Evolutionary conservation across 768 basidiomycete species (phyloP).

Genomic region (Leccinum variicolor): DNA sequence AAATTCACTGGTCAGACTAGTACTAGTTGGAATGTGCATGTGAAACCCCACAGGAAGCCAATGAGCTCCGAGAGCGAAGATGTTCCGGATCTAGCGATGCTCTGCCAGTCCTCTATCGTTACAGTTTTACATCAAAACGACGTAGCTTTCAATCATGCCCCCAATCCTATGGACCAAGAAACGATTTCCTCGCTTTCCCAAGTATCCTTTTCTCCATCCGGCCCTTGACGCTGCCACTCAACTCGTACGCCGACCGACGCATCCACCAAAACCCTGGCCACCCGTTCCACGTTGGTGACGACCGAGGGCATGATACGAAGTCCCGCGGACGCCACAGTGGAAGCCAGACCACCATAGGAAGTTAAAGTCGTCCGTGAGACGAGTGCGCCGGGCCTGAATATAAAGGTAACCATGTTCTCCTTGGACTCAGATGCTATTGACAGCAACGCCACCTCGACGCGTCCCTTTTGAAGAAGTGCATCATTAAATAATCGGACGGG

Average conservation of each 20-base stretch:
- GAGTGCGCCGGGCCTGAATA: conserved; percentile 21
- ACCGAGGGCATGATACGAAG: conserved; percentile 21
- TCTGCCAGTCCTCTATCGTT: background rate
- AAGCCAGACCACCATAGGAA: conserved; percentile 17
- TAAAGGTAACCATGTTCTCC: conserved; percentile 10
- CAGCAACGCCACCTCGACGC: conserved; percentile 18
- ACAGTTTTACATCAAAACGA: background rate
- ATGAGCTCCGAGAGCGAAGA: background rate
- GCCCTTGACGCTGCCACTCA: conserved; percentile 22
- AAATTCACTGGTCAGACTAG: background rate
- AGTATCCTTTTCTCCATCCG: conserved; percentile 15
- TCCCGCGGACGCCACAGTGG: conserved; percentile 16
- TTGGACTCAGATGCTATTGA: conserved; percentile 13
- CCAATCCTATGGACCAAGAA: conserved; percentile 21
- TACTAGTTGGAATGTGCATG: background rate
- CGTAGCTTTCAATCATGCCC: conserved; percentile 10
- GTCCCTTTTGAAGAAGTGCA: conserved; percentile 12
- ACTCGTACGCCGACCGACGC: conserved; percentile 25
- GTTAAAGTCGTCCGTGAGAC: conserved; percentile 10
- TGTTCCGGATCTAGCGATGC: background rate
- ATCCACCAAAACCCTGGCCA: conserved; percentile 24
- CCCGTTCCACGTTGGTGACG: conserved; percentile 18
- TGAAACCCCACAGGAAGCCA: background rate
- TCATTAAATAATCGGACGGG: background rate
- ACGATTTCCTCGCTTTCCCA: conserved; percentile 29